Evolutionary conservation across 1,284 basidiomycete genomes (phyloP).

Genomic region (Pseudozyma flocculosa): DNA sequence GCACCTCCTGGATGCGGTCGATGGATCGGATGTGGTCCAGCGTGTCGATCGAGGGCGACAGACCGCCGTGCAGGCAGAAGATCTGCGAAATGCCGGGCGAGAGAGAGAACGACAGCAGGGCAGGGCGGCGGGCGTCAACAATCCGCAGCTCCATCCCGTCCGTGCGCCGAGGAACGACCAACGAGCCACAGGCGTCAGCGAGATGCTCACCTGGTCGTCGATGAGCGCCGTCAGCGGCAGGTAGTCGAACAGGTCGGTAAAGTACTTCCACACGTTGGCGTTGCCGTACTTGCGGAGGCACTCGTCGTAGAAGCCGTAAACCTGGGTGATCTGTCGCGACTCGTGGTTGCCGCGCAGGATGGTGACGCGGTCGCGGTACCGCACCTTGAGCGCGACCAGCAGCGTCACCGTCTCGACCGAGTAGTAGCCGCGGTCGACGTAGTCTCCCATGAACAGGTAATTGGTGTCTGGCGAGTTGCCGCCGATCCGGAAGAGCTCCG

Average conservation of each 20-base stretch:
- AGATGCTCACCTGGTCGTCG: constrained; percentile 86
- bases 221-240: constrained; percentile 94
- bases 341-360: constrained; percentile 99
- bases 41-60: constrained; percentile 98
- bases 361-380: constrained; percentile 97
- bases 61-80: constrained; percentile 97
- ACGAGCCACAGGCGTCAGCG: too few species aligned
- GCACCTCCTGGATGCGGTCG: constrained; percentile 97
- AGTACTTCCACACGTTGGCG: constrained; percentile 99
- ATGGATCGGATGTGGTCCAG: constrained; percentile 98
- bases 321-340: constrained; percentile 98
- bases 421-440: constrained; percentile 98
- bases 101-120: not conserved
- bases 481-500: constrained; percentile 97
- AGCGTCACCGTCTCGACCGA: constrained; percentile 98
- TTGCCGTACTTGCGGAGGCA: constrained; percentile 99
- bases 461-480: constrained; percentile 99
- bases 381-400: constrained; percentile 95
- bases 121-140: too few species aligned
- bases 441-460: constrained; percentile 99
- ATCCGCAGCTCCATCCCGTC: too few species aligned
- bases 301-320: constrained; percentile 99
- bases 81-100: constrained; percentile 66
- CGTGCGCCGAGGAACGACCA: too few species aligned
- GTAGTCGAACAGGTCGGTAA: constrained; percentile 98